Percentiles rank a stretch among this genome's conserved stretches.
Evolutionary conservation across 345 rosid species (phyloP).

Genomic region (Acer saccharum): DNA sequence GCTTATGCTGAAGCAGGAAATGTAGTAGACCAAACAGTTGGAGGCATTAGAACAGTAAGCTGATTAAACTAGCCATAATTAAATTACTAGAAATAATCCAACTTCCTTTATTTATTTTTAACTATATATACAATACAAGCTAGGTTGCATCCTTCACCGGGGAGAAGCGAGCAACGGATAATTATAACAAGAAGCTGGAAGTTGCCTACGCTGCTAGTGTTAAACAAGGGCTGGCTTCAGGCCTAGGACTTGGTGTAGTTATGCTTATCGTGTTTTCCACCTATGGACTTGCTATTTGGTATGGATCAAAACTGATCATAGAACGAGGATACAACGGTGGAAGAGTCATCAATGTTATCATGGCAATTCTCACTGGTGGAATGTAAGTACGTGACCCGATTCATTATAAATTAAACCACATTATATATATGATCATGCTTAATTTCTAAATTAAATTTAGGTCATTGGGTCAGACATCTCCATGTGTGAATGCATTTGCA

Average conservation of each 20-base stretch:
- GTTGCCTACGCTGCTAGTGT: conserved; percentile 55
- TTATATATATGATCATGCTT: no score
- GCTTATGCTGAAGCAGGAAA: conserved; percentile 90
- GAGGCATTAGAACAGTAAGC: conserved; percentile 82
- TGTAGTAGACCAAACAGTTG: conserved; percentile 82
- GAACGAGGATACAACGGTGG: conserved; percentile 76
- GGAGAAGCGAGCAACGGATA: conserved; percentile 71
- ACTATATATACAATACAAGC: neutral
- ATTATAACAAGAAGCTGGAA: conserved; percentile 56
- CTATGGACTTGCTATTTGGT: conserved; percentile 75
- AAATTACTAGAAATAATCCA: no score
- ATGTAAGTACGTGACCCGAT: conserved; percentile 44
- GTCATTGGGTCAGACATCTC: conserved; percentile 69
- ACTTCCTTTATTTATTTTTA: neutral
- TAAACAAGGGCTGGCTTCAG: conserved; percentile 75
- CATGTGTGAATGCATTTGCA: conserved; percentile 62
- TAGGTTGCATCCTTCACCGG: conserved; percentile 92
- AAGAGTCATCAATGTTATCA: conserved; percentile 64
- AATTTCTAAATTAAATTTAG: conserved; percentile 8
- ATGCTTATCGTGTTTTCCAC: conserved; percentile 43
- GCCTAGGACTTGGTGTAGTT: conserved; percentile 62
- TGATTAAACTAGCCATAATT: no score
- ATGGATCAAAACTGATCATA: conserved; percentile 64
- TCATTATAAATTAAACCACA: no score
- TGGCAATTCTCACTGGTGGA: conserved; percentile 72